These are phyloP conservation scores for Elaeis guineensis DNA, from an alignment of 176 grass and related monocot species.

Conservation along the genomic window DNA sequence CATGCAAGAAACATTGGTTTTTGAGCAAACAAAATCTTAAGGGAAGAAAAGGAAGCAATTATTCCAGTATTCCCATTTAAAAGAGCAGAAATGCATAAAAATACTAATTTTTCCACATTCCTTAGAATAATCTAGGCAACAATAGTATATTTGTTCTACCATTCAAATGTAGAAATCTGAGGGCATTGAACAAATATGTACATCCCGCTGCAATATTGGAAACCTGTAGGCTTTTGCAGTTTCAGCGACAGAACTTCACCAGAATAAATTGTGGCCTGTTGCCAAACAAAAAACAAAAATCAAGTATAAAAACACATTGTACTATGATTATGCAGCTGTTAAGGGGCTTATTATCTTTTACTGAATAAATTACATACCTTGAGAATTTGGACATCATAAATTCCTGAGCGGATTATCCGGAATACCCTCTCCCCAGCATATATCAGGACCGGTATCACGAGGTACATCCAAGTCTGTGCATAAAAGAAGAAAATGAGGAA, in stretches of 20 bases:
- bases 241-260: constrained; percentile 51
- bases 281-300: not conserved
- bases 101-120: too few species aligned
- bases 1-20: not conserved
- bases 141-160: constrained; percentile 11
- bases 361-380: constrained; percentile 20
- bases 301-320: not conserved
- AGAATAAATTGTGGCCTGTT: constrained; percentile 45
- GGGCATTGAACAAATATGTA: constrained; percentile 61
- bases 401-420: constrained; percentile 41
- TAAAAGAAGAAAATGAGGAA: not conserved
- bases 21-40: constrained; percentile 1
- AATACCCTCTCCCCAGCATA: constrained; percentile 40
- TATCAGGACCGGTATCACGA: constrained; percentile 45
- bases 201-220: constrained; percentile 51
- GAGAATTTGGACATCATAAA: constrained; percentile 30
- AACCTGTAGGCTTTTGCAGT: constrained; percentile 45
- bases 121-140: too few species aligned
- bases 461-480: constrained; percentile 67
- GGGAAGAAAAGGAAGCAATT: too few species aligned
- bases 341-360: too few species aligned
- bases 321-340: too few species aligned
- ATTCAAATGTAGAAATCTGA: constrained; percentile 57
- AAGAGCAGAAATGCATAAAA: too few species aligned
- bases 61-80: too few species aligned